phyloP scores from a whole-genome alignment of 352 stramenopile genomes.

The Phytophthora meadii region DNA sequence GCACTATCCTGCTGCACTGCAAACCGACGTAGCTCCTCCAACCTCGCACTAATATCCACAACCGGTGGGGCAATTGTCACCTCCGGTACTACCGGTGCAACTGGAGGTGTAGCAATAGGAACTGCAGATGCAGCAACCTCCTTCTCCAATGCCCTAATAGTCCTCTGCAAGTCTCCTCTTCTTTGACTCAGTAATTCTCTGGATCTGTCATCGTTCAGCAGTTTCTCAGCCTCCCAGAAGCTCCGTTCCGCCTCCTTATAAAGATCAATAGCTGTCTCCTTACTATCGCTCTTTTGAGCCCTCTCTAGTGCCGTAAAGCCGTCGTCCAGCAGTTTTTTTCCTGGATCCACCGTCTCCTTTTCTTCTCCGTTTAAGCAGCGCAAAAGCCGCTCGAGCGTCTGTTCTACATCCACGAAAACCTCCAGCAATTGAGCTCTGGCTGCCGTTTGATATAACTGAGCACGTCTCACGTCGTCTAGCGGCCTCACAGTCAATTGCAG shows the following conservation, averaged over 20 bases:
- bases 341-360: background rate
- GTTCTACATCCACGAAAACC: constrained; percentile 48
- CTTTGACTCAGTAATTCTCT: constrained; percentile 38
- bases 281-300: constrained; percentile 29
- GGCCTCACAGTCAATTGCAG: constrained; percentile 47
- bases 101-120: background rate
- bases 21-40: constrained; percentile 55
- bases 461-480: constrained; percentile 47
- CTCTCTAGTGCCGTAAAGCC: constrained; percentile 48
- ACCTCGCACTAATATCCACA: constrained; percentile 42
- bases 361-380: constrained; percentile 13
- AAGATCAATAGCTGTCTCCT: constrained; percentile 25
- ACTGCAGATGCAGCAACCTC: background rate
- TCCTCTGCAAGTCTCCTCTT: constrained; percentile 42
- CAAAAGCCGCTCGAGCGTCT: constrained; percentile 32
- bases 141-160: constrained; percentile 33
- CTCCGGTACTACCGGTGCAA: background rate
- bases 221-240: constrained; percentile 42
- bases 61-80: background rate
- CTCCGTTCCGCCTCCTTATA: constrained; percentile 44
- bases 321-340: constrained; percentile 42
- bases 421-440: constrained; percentile 41
- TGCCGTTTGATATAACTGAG: constrained; percentile 56
- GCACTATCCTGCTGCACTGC: constrained; percentile 28
- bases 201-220: constrained; percentile 50